Conservation (phyloP, 495 filamentous ascomycete genomes). For the Podospora anserina region DNA sequence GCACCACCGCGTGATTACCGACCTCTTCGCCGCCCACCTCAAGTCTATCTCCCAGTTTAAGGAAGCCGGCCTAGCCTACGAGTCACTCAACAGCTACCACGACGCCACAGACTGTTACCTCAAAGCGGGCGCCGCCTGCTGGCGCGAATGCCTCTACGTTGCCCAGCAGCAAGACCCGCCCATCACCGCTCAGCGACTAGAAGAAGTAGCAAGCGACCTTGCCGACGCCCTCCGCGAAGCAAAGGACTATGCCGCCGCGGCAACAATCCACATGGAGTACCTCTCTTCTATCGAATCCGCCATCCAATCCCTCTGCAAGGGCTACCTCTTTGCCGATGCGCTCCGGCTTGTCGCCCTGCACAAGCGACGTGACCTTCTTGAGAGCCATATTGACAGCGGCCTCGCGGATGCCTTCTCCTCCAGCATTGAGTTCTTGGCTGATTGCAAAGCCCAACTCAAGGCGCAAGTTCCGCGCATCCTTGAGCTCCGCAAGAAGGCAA, state of each 20-base stretch:
- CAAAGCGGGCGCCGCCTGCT: conserved; percentile 64
- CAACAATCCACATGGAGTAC: conserved; percentile 77
- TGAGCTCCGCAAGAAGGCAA: conserved; percentile 76
- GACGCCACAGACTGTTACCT: conserved; percentile 76
- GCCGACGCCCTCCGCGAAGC: conserved; percentile 70
- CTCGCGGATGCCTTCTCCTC: conserved; percentile 72
- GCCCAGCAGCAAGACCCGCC: conserved; percentile 58
- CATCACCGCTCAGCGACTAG: conserved; percentile 54
- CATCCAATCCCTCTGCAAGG: conserved; percentile 71
- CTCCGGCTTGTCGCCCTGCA: conserved; percentile 59
- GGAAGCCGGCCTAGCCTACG: conserved; percentile 84
- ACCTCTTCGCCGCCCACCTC: conserved; percentile 75
- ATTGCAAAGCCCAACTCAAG: conserved; percentile 78
- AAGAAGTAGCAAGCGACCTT: conserved; percentile 61
- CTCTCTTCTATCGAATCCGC: conserved; percentile 65
- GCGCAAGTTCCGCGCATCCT: conserved; percentile 80
- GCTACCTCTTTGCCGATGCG: conserved; percentile 79
- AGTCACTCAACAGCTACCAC: conserved; percentile 70
- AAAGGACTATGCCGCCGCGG: conserved; percentile 77
- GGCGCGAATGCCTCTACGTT: conserved; percentile 86
- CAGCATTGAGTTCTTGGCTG: conserved; percentile 84
- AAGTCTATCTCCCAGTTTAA: conserved; percentile 68
- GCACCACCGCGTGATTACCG: conserved; percentile 56
- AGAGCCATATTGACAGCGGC: conserved; percentile 63
- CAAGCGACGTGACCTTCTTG: conserved; percentile 45